Conservation (phyloP, 2,329 filamentous ascomycete genomes). For the Sarocladium oryzae region DNA sequence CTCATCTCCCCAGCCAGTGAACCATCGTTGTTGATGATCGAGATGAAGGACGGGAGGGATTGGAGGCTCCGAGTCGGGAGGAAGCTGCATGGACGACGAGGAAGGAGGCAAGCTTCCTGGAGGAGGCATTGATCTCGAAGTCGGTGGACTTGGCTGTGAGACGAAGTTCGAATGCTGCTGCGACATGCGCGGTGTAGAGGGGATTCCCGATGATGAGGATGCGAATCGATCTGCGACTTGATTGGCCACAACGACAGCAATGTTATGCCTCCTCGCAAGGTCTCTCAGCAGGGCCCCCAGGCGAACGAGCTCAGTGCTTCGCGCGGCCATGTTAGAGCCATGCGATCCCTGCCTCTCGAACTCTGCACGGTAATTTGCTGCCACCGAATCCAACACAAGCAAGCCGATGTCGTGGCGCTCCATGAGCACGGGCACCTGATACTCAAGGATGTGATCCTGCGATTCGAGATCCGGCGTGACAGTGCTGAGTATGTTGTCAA, state of each 20-base stretch:
- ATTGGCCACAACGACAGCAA: constrained; percentile 89
- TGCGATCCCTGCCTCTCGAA: constrained; percentile 55
- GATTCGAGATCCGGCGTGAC: constrained; percentile 84
- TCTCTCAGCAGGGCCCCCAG: constrained; percentile 70
- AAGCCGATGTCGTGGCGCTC: constrained; percentile 70
- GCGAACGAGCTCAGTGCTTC: constrained; percentile 69
- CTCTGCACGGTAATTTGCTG: constrained; percentile 92
- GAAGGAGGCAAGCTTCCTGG: constrained; percentile 22
- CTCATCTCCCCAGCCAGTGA: constrained; percentile 88
- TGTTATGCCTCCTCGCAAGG: constrained; percentile 64
- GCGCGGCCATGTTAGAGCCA: constrained; percentile 60
- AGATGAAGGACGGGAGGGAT: constrained; percentile 56
- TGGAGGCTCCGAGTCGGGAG: constrained; percentile 23
- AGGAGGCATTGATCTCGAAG: constrained; percentile 16
- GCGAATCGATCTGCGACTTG: constrained; percentile 87
- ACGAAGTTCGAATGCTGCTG: constrained; percentile 19
- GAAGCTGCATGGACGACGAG: constrained; percentile 28
- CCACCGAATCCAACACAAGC: constrained; percentile 83
- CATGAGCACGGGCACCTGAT: constrained; percentile 84
- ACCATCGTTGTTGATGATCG: constrained; percentile 89
- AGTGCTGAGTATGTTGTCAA: constrained; percentile 73
- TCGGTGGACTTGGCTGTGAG: constrained; percentile 22
- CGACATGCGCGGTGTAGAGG: constrained; percentile 16
- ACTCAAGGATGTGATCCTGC: constrained; percentile 90
- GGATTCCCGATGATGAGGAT: constrained; percentile 9